Base-by-base conservation (phyloP, 257 asterid genomes). In the Solanum lycopersicoides region DNA sequence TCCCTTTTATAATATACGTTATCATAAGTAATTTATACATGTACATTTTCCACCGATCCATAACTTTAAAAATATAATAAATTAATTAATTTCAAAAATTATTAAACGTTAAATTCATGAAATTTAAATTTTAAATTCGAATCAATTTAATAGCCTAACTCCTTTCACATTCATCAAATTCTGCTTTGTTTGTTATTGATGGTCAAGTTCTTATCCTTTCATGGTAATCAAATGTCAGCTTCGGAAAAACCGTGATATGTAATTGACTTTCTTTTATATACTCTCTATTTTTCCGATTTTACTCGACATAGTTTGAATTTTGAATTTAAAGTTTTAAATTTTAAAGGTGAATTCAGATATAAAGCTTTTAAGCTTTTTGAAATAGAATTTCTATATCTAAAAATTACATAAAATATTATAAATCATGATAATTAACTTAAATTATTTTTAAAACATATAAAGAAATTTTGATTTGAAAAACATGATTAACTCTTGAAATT, bases 281-380 rank as follows among this genome's bases (percentile, higher is more conserved):
- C n/a, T 0, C 20, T 45, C 56, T 6, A 0, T 16, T 53, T 21
- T 50, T 21, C 21, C 21, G 16, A 50, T 50, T 50, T 50, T 50
- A 5, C 0, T 3, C 0, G 65, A 0, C 10, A 18, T 56, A 56
- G n/a, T 14, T 47, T 0, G 53, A 53, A 53, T 53, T 53, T 16
- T 2, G 60, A 53, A 18, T 53, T 53, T 2, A 56, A 56, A 56
- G 0, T 56, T 56, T 18, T 18, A 18, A 56, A 56, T 18, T 56
- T 18, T 56, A 11, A 56, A 7, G 12, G 2, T 56, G 65, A 56
- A 56, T 44, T 44, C 0, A 12, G 1, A 18, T 18, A 6, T 18
- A 53, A 53, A 16, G 1, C 0, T 15, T 50, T 0, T 5, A 50
- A 56, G 0, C 2, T 56, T 53, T 53, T 18, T 6, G 0, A 18